These are phyloP conservation scores for Ceriops tagal DNA, from an alignment of 345 rosid genomes.

Conservation along the genomic window DNA sequence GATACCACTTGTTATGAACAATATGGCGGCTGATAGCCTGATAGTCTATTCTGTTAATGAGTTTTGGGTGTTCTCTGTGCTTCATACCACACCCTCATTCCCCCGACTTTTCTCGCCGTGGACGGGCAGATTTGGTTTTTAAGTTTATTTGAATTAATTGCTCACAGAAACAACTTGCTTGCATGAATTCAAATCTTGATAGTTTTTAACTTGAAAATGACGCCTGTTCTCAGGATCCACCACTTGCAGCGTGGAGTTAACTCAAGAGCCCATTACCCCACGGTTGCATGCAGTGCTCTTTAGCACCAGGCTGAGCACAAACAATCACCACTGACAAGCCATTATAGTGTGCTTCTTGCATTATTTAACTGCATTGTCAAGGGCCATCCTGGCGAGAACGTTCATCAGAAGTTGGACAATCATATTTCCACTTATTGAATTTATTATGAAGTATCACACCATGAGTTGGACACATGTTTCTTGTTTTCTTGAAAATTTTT, in stretches of 20 bases:
- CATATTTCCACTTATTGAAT: conserved; percentile 80
- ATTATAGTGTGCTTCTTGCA: conserved; percentile 95
- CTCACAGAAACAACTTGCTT: too few relatives aligned
- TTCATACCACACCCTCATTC: too few relatives aligned
- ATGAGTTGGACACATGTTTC: conserved; percentile 79
- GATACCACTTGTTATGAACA: too few relatives aligned
- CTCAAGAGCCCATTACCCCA: conserved; percentile 89
- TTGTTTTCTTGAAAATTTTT: conserved; percentile 48
- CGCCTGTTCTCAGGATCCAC: conserved; percentile 55
- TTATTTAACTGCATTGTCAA: conserved; percentile 88
- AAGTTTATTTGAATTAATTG: too few relatives aligned
- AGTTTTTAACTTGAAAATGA: conserved; percentile 8
- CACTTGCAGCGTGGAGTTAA: conserved; percentile 84
- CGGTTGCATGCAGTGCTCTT: conserved; percentile 91
- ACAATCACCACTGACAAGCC: conserved; percentile 83
- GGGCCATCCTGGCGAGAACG: conserved; percentile 84
- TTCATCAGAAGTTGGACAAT: conserved; percentile 90
- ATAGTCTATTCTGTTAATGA: too few relatives aligned
- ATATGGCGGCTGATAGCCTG: too few relatives aligned
- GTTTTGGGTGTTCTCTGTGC: too few relatives aligned
- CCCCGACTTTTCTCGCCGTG: too few relatives aligned
- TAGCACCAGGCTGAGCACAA: conserved; percentile 87
- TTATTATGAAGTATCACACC: conserved; percentile 82
- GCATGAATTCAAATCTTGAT: too few relatives aligned
- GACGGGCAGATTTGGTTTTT: too few relatives aligned